Percentiles rank a stretch among this genome's conserved stretches.
These are phyloP conservation scores for Verbascum thapsus DNA, from an alignment of 257 asterid genomes.

Conservation along the genomic window DNA sequence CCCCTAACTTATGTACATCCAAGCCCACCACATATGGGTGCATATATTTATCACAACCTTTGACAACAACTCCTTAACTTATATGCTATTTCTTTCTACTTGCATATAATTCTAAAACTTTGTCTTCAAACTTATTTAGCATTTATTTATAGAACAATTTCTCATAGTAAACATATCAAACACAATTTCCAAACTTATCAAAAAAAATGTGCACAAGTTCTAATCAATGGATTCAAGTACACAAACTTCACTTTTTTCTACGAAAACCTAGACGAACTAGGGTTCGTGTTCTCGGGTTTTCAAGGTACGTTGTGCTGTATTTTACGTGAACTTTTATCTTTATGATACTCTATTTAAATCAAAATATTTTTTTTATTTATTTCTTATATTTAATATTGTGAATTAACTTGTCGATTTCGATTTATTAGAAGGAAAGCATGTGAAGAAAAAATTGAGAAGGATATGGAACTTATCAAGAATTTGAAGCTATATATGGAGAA, in stretches of 20 bases:
- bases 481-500: slow-evolving; percentile 78
- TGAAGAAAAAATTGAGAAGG: slow-evolving; percentile 37
- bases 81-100: too few relatives aligned
- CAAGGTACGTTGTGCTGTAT: slow-evolving; percentile 35
- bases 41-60: slow-evolving; percentile 16
- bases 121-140: too few relatives aligned
- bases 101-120: too few relatives aligned
- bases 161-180: background rate
- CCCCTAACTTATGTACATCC: slow-evolving; percentile 6
- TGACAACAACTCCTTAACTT: slow-evolving; percentile 2
- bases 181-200: background rate
- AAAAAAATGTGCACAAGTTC: slow-evolving; percentile 45
- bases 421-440: slow-evolving; percentile 36
- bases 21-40: slow-evolving; percentile 32
- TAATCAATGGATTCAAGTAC: slow-evolving; percentile 20
- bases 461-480: slow-evolving; percentile 50
- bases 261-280: slow-evolving; percentile 35
- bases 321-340: background rate
- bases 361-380: background rate
- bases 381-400: background rate
- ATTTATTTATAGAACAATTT: background rate
- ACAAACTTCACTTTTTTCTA: slow-evolving; percentile 17
- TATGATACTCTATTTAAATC: too few relatives aligned
- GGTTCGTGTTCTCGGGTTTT: slow-evolving; percentile 41
- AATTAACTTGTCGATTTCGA: too few relatives aligned